Evolutionary conservation across 148 eudicot genomes (phyloP).

Genomic region (Heliamphora exappendiculata): DNA sequence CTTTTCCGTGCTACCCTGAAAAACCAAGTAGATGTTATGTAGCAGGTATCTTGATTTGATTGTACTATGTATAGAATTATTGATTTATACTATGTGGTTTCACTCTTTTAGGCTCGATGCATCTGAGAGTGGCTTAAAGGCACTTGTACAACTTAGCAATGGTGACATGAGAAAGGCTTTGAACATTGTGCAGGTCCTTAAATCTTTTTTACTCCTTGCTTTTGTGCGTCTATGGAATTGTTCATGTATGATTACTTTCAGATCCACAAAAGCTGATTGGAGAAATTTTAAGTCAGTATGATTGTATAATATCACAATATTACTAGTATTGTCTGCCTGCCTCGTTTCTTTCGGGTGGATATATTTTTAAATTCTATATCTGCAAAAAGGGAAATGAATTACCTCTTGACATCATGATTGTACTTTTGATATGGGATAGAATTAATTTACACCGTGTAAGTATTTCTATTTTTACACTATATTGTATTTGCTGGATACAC

Average conservation of each 20-base stretch:
- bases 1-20: neutral
- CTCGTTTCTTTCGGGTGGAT: neutral
- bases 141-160: slow-evolving; percentile 83
- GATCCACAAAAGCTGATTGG: neutral
- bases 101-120: slow-evolving; percentile 66
- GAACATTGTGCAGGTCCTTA: slow-evolving; percentile 81
- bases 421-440: neutral
- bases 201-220: neutral
- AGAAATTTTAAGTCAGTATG: neutral
- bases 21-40: neutral
- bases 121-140: slow-evolving; percentile 64
- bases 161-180: slow-evolving; percentile 98
- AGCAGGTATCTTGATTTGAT: neutral
- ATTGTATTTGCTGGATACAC: neutral
- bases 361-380: neutral
- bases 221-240: neutral
- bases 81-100: neutral
- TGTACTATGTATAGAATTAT: neutral
- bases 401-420: neutral
- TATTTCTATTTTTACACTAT: neutral
- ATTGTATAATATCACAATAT: neutral
- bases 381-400: neutral
- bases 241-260: neutral
- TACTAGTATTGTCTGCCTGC: neutral
- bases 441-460: neutral